Percentiles rank a stretch among this genome's conserved stretches.
phyloP scores from a whole-genome alignment of 345 rosid genomes.

The Erodium maritimum region DNA sequence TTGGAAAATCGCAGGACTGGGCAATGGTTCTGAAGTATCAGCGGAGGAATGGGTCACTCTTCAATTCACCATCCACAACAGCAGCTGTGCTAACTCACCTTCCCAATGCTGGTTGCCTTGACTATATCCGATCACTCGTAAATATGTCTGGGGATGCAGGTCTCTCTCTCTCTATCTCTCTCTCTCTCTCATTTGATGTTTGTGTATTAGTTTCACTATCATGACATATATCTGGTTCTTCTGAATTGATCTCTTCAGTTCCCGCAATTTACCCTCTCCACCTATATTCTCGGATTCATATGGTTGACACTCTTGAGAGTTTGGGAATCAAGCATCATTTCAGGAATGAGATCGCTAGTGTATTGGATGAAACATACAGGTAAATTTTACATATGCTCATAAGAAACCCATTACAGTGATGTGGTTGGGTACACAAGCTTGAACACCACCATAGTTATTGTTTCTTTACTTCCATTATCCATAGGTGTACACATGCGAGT shows the following conservation, averaged over 20 bases:
- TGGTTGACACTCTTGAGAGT: conserved; percentile 51
- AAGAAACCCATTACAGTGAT: no score
- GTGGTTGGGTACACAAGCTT: no score
- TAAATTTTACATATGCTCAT: conserved; percentile 14
- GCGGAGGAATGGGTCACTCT: conserved; percentile 62
- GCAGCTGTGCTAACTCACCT: conserved; percentile 51
- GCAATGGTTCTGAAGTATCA: conserved; percentile 45
- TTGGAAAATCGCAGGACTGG: conserved; percentile 46
- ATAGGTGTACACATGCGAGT: no score
- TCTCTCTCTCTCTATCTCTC: conserved; percentile 2
- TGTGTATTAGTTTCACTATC: background rate
- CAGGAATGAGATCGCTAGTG: conserved; percentile 34
- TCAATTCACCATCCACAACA: conserved; percentile 86
- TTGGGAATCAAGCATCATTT: conserved; percentile 64
- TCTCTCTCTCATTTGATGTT: background rate
- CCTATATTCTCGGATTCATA: conserved; percentile 36
- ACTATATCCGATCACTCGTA: conserved; percentile 40
- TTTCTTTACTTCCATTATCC: no score
- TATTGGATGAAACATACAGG: conserved; percentile 56
- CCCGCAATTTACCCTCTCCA: conserved; percentile 60
- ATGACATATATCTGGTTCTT: background rate
- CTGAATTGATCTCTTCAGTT: conserved; percentile 29
- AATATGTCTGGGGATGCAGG: conserved; percentile 65
- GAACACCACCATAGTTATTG: no score
- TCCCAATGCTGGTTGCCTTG: conserved; percentile 40